Base-by-base conservation (phyloP, 1,139 yeast genomes). In the Debaryomycetaceae sp. region DNA sequence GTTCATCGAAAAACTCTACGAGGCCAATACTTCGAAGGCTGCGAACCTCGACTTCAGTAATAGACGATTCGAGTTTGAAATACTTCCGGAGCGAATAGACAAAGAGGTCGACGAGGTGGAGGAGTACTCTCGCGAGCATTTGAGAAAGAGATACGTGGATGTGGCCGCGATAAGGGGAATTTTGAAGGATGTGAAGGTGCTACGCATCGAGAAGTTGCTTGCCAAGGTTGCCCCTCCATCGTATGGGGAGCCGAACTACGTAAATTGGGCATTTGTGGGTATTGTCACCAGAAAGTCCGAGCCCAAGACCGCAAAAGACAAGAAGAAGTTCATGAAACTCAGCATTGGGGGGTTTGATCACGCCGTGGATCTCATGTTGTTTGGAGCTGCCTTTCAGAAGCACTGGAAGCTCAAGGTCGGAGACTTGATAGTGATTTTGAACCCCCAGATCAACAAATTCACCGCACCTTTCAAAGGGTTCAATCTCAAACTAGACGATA, bases 221-320 rank as follows among this genome's bases (percentile, higher is more conserved):
- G 87, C 86, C 4, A 82, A 83, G 49, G 81, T 88, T 1, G 54
- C 63, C 36, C 84, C 93, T 5, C 96, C 96, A 1, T 68, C 77
- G 27, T 90, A 77, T 56, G 61, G 65, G 5, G 86, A 86, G 42
- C 96, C 97, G 0, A 65, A 69, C 33, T 84, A 83, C 54, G 65
- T 84, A 11, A 90, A 91, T 57, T 90, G 88, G 85, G 83, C 85
- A 22, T 75, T 85, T 7, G 59, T 84, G 23, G 97, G 95, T 1
- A 74, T 87, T 6, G 69, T 91, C 0, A 69, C 81, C 5, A 59
- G 63, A 33, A 90, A 89, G 57, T 68, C 81, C 4, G 78, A 73
- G 6, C 73, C 85, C 1, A 73, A 70, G 49, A 59, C 66, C n/a
- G 65, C 81, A 0, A 56, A 67, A 17, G 68, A 74, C 40, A 63